Evolutionary conservation across 2,329 filamentous ascomycete species (phyloP).

Genomic region (Nannizzia gypsea): DNA sequence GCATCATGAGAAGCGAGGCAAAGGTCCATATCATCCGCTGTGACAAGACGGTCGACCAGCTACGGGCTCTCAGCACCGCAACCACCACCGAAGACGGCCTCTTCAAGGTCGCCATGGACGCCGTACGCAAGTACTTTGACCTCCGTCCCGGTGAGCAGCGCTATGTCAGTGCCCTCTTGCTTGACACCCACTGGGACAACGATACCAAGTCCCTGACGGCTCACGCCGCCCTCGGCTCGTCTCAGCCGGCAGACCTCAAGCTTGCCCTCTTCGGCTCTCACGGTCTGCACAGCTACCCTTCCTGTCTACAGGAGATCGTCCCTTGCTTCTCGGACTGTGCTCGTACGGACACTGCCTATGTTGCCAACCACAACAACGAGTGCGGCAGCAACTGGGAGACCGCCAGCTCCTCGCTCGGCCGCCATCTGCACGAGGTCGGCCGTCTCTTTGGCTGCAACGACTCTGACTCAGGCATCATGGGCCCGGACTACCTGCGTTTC

Average conservation of each 20-base stretch:
- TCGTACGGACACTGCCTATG: slow-evolving; percentile 55
- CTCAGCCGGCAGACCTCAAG: slow-evolving; percentile 56
- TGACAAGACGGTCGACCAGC: slow-evolving; percentile 72
- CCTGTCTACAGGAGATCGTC: slow-evolving; percentile 77
- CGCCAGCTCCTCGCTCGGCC: slow-evolving; percentile 87
- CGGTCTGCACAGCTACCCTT: slow-evolving; percentile 79
- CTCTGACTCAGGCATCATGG: slow-evolving; percentile 84
- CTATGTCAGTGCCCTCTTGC: slow-evolving; percentile 73
- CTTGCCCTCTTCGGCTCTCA: slow-evolving; percentile 89
- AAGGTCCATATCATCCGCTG: slow-evolving; percentile 76
- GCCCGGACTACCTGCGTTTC: slow-evolving; percentile 71
- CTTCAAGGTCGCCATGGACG: slow-evolving; percentile 64
- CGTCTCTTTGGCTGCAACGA: slow-evolving; percentile 84
- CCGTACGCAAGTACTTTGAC: slow-evolving; percentile 66
- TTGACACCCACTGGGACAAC: slow-evolving; percentile 83
- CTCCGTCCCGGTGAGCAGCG: slow-evolving; percentile 65
- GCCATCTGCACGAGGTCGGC: slow-evolving; percentile 81
- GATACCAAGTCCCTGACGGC: slow-evolving; percentile 57
- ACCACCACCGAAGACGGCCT: slow-evolving; percentile 57
- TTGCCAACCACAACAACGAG: slow-evolving; percentile 78
- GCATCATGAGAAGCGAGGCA: slow-evolving; percentile 76
- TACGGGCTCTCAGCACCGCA: slow-evolving; percentile 63
- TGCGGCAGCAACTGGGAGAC: slow-evolving; percentile 88
- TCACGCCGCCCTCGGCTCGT: slow-evolving; percentile 74
- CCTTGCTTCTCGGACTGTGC: slow-evolving; percentile 85